phyloP scores from a whole-genome alignment of 768 basidiomycete genomes.

The Suillus weaverae region DNA sequence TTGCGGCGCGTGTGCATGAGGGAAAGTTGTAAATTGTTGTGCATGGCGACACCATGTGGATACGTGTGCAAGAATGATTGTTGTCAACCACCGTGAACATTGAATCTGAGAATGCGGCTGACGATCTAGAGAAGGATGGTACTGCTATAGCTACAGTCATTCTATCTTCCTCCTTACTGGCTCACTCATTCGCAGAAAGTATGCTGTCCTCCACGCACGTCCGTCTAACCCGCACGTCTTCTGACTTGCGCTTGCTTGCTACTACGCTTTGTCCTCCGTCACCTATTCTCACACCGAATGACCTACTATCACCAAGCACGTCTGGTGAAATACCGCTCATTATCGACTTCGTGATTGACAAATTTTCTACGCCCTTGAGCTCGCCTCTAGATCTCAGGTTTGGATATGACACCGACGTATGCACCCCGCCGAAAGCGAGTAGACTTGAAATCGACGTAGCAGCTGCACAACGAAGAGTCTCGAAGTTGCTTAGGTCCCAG shows the following conservation, averaged over 20 bases:
- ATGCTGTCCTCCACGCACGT: conserved; percentile 18
- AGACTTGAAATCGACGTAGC: neutral
- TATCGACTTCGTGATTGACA: conserved; percentile 30
- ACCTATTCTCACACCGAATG: conserved; percentile 43
- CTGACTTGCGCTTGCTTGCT: conserved; percentile 40
- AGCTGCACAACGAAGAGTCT: neutral
- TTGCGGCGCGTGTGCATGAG: conserved; percentile 11
- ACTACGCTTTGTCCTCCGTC: conserved; percentile 42
- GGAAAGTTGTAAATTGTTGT: conserved; percentile 9
- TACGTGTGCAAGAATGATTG: conserved; percentile 1
- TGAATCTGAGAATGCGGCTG: neutral
- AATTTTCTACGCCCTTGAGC: conserved; percentile 8
- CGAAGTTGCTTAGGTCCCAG: neutral
- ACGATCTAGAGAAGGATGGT: conserved; percentile 1
- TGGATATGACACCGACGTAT: neutral
- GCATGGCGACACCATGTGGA: neutral
- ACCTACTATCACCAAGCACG: conserved; percentile 36
- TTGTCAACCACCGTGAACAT: neutral
- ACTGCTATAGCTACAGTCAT: conserved; percentile 15
- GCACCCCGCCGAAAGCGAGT: neutral
- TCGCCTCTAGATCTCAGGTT: conserved; percentile 1
- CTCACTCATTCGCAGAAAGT: neutral
- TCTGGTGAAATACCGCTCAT: conserved; percentile 56
- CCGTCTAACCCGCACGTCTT: conserved; percentile 40
- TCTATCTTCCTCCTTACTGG: neutral